These are phyloP conservation scores for Hericium coralloides DNA, from an alignment of 768 basidiomycete species.

Conservation along the genomic window DNA sequence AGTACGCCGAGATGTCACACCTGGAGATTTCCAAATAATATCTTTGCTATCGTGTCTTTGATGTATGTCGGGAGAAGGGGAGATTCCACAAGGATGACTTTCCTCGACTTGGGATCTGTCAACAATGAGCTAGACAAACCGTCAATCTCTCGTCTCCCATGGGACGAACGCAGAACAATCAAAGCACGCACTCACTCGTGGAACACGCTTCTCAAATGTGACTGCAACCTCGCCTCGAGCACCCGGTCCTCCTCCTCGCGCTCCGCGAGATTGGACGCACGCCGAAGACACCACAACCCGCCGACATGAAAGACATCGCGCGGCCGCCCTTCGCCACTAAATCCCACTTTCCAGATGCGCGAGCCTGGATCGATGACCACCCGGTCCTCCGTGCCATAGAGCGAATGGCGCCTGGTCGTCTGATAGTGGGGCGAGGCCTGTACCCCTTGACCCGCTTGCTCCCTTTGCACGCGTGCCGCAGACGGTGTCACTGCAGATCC, in stretches of 20 bases:
- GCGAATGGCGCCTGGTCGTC: slow-evolving; percentile 80
- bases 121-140: slow-evolving; percentile 60
- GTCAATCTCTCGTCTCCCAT: slow-evolving; percentile 11
- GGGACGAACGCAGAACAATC: neutral
- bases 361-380: slow-evolving; percentile 94
- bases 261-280: slow-evolving; percentile 43
- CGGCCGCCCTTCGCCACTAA: slow-evolving; percentile 91
- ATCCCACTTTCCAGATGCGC: slow-evolving; percentile 93
- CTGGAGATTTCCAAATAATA: slow-evolving; percentile 86
- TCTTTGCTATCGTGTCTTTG: slow-evolving; percentile 80
- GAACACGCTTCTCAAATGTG: slow-evolving; percentile 67
- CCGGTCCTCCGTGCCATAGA: slow-evolving; percentile 95
- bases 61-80: slow-evolving; percentile 78
- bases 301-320: slow-evolving; percentile 70
- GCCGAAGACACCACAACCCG: slow-evolving; percentile 52
- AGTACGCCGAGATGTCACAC: slow-evolving; percentile 28
- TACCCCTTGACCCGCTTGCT: slow-evolving; percentile 31
- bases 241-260: slow-evolving; percentile 68
- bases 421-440: slow-evolving; percentile 78
- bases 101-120: slow-evolving; percentile 91
- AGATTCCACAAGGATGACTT: slow-evolving; percentile 89
- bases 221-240: slow-evolving; percentile 62
- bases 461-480: slow-evolving; percentile 1
- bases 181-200: slow-evolving; percentile 53
- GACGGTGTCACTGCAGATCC: slow-evolving; percentile 23